These are phyloP conservation scores for Fusarium sp. DNA, from an alignment of 2,329 filamentous ascomycete species.

Conservation along the genomic window DNA sequence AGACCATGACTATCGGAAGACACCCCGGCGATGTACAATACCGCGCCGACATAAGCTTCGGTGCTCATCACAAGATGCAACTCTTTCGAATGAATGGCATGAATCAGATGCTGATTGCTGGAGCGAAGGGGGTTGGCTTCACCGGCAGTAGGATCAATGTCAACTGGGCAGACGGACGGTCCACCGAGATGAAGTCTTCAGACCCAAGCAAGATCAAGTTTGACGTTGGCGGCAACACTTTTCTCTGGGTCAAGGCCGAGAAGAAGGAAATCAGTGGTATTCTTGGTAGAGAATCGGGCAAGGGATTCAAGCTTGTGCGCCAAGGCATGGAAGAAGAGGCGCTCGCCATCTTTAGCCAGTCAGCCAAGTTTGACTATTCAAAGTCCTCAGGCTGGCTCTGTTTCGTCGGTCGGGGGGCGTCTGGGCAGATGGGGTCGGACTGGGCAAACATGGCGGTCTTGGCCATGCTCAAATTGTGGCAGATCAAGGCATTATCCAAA, in stretches of 20 bases:
- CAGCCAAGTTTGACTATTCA: background rate
- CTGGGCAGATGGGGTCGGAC: slow-evolving; percentile 9
- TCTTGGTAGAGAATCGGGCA: slow-evolving; percentile 3
- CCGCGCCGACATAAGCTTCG: slow-evolving; percentile 6
- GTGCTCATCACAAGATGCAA: slow-evolving; percentile 1
- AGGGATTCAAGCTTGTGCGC: slow-evolving; percentile 1
- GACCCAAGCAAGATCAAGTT: slow-evolving; percentile 7
- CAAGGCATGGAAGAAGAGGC: background rate
- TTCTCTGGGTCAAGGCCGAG: background rate
- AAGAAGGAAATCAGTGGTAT: background rate
- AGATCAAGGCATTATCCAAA: slow-evolving; percentile 8
- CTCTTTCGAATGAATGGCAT: slow-evolving; percentile 1
- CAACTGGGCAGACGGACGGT: slow-evolving; percentile 9
- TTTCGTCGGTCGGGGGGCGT: slow-evolving; percentile 1
- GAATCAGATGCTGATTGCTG: slow-evolving; percentile 1
- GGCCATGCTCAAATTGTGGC: slow-evolving; percentile 15
- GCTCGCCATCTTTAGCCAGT: slow-evolving; percentile 12
- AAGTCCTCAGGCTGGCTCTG: slow-evolving; percentile 9
- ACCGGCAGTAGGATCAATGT: slow-evolving; percentile 5
- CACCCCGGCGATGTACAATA: slow-evolving; percentile 3
- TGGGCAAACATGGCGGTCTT: slow-evolving; percentile 7
- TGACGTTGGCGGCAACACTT: slow-evolving; percentile 1
- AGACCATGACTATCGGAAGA: slow-evolving; percentile 7
- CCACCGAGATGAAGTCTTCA: slow-evolving; percentile 8
- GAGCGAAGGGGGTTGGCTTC: slow-evolving; percentile 1